These are phyloP conservation scores for Botryosphaeria agaves DNA, from an alignment of 2,329 filamentous ascomycete species.

Conservation along the genomic window DNA sequence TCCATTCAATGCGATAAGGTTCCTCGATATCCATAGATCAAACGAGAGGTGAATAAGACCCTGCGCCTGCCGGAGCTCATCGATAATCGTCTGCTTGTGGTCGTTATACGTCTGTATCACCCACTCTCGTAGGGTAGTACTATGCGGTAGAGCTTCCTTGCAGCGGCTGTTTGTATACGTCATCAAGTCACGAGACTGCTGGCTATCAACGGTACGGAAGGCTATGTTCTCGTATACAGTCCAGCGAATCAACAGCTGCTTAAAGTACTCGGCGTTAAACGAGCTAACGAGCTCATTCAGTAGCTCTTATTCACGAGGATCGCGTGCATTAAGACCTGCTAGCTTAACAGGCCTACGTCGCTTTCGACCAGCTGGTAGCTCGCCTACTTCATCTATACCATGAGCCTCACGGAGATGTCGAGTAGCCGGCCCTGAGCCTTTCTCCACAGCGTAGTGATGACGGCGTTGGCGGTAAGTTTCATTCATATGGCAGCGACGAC, in stretches of 20 bases:
- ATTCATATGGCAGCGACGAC: not conserved
- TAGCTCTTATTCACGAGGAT: not conserved
- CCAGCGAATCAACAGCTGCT: not conserved
- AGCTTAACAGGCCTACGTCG: not conserved
- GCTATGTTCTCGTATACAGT: not conserved
- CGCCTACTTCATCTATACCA: not conserved
- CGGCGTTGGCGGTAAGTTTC: too few relatives aligned
- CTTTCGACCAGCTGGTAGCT: not conserved
- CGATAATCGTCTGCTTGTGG: not conserved
- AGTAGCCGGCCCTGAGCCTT: not conserved
- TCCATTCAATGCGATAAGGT: slow-evolving; percentile 5
- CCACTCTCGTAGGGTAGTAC: slow-evolving; percentile 1
- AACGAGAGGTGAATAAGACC: slow-evolving; percentile 4
- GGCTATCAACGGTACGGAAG: not conserved
- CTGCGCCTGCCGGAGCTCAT: not conserved
- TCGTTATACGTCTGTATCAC: not conserved
- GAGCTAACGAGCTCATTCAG: not conserved
- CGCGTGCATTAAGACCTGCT: not conserved
- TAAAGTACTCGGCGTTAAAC: not conserved
- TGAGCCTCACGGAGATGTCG: not conserved
- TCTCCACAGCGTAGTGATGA: not conserved
- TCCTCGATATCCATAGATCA: slow-evolving; percentile 8
- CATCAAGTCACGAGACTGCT: not conserved
- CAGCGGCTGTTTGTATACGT: not conserved
- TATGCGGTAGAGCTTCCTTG: not conserved